Conservation (phyloP, 2,329 filamentous ascomycete genomes). For the Epichloe brachyelytri region DNA sequence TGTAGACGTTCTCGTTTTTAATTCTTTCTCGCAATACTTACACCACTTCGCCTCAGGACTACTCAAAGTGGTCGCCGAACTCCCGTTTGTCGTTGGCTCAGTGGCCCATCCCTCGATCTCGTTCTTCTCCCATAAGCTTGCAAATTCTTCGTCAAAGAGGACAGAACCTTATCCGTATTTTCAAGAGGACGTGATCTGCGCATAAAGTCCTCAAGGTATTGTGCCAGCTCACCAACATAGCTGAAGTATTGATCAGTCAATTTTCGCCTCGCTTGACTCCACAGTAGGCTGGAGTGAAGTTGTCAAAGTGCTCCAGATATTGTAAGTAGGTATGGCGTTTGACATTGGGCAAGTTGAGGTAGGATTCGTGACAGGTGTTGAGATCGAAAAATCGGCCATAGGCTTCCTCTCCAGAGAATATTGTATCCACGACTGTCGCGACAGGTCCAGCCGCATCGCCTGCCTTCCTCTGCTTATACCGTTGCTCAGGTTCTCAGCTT, state of each 20-base stretch:
- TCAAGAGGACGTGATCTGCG: slow-evolving; percentile 74
- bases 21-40: slow-evolving; percentile 82
- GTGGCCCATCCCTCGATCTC: slow-evolving; percentile 67
- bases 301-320: slow-evolving; percentile 85
- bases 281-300: slow-evolving; percentile 61
- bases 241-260: slow-evolving; percentile 85
- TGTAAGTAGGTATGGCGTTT: slow-evolving; percentile 83
- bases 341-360: slow-evolving; percentile 75
- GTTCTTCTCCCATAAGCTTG: slow-evolving; percentile 67
- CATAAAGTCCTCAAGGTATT: slow-evolving; percentile 82
- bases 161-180: slow-evolving; percentile 67
- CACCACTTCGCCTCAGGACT: slow-evolving; percentile 68
- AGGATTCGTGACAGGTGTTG: slow-evolving; percentile 71
- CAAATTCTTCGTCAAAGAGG: slow-evolving; percentile 69
- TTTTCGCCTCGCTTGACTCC: slow-evolving; percentile 67
- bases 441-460: slow-evolving; percentile 51
- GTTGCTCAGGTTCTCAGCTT: slow-evolving; percentile 87
- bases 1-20: slow-evolving; percentile 94
- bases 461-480: slow-evolving; percentile 62
- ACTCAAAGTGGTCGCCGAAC: slow-evolving; percentile 16
- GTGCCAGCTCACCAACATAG: slow-evolving; percentile 68
- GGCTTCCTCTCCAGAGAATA: slow-evolving; percentile 93
- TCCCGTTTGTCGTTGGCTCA: slow-evolving; percentile 30
- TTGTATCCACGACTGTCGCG: slow-evolving; percentile 63
- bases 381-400: slow-evolving; percentile 90